Evolutionary conservation across 306 rosid species (phyloP).

Genomic region (Purshia tridentata): DNA sequence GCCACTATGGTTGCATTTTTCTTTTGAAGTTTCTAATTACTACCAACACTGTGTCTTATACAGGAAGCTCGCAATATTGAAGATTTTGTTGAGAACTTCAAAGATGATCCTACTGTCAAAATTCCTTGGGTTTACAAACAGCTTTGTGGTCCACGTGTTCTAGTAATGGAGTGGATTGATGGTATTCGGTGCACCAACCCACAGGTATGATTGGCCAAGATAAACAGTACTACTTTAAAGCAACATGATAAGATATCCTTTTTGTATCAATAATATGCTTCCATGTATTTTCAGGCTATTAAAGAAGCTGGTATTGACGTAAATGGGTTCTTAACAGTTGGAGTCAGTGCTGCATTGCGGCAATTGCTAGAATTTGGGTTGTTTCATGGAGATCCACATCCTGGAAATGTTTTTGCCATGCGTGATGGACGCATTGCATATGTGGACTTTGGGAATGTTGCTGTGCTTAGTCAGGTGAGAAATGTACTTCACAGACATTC

Average conservation of each 20-base stretch:
- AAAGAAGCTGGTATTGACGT: slow-evolving; percentile 85
- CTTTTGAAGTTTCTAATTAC: not conserved
- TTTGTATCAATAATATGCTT: slow-evolving; percentile 23
- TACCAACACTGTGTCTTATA: slow-evolving; percentile 5
- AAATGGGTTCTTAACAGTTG: slow-evolving; percentile 87
- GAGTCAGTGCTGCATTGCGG: slow-evolving; percentile 96
- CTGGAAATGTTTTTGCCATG: slow-evolving; percentile 98
- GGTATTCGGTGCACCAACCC: slow-evolving; percentile 96
- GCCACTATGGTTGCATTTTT: not conserved
- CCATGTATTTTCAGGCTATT: slow-evolving; percentile 62
- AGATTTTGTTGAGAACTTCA: slow-evolving; percentile 91
- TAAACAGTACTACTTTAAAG: slow-evolving; percentile 21
- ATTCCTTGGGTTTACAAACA: slow-evolving; percentile 84
- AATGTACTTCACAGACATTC: slow-evolving; percentile 16
- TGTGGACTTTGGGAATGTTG: slow-evolving; percentile 97
- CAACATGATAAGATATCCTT: slow-evolving; percentile 20
- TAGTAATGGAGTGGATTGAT: slow-evolving; percentile 99
- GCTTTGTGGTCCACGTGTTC: slow-evolving; percentile 79
- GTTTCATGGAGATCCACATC: slow-evolving; percentile 99
- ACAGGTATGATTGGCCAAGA: slow-evolving; percentile 56
- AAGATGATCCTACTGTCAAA: slow-evolving; percentile 90
- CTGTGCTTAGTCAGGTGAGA: slow-evolving; percentile 96
- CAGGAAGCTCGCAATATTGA: slow-evolving; percentile 98
- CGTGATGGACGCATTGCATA: slow-evolving; percentile 98
- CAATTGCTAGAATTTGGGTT: slow-evolving; percentile 95